Evolutionary conservation across 2,329 filamentous ascomycete species (phyloP).

Genomic region (Simplicillium aogashimaense): DNA sequence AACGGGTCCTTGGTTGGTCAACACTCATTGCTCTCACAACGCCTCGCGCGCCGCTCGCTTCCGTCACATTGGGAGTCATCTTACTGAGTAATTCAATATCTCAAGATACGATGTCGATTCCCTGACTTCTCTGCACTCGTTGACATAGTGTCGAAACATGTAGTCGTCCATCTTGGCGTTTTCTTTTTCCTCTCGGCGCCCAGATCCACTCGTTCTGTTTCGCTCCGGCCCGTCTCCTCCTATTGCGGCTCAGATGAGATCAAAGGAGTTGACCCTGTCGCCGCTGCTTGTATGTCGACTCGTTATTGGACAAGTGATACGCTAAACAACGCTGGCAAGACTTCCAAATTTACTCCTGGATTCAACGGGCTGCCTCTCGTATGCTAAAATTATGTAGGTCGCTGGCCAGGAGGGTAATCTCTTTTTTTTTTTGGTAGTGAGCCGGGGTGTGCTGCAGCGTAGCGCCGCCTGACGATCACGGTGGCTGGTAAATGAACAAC

Average conservation of each 20-base stretch:
- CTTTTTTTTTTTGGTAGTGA: too few relatives aligned
- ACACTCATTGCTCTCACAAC: background rate
- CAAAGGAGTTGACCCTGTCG: too few relatives aligned
- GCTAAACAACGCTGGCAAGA: background rate
- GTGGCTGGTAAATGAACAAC: too few relatives aligned
- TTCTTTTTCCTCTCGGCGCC: background rate
- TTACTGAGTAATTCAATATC: constrained; percentile 49
- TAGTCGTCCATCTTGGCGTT: constrained; percentile 44
- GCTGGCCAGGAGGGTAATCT: too few relatives aligned
- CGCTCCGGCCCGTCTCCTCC: too few relatives aligned
- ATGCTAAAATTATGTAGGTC: too few relatives aligned
- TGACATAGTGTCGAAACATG: constrained; percentile 40
- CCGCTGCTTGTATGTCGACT: too few relatives aligned
- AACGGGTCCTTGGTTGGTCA: constrained; percentile 31
- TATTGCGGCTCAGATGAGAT: too few relatives aligned
- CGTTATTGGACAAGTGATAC: too few relatives aligned
- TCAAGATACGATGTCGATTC: constrained; percentile 47
- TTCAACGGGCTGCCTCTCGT: background rate
- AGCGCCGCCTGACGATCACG: too few relatives aligned
- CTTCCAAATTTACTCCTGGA: background rate
- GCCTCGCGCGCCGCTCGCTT: background rate
- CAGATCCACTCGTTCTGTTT: too few relatives aligned
- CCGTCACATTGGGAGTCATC: constrained; percentile 11
- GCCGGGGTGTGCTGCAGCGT: too few relatives aligned
- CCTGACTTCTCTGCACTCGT: constrained; percentile 34